Percentiles rank a stretch among this genome's conserved stretches.
These are phyloP conservation scores for Crocinoboletus sp. DNA, from an alignment of 1,284 basidiomycete species.

Conservation along the genomic window DNA sequence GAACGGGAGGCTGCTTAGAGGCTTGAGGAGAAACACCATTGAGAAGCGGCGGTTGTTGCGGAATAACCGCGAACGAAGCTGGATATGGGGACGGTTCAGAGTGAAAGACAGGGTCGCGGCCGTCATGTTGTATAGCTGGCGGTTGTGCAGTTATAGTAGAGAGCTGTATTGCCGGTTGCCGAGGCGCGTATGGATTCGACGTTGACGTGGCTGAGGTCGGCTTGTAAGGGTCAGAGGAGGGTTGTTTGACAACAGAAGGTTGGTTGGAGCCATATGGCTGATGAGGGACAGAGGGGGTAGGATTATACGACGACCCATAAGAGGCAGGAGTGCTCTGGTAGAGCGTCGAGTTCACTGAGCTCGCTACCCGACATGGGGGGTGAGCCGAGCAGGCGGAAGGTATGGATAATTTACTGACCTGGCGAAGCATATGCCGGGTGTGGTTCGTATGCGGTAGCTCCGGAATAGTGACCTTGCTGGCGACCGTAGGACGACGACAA, in stretches of 20 bases:
- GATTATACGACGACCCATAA: constrained; percentile 20
- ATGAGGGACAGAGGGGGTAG: constrained; percentile 10
- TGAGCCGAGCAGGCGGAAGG: constrained; percentile 4
- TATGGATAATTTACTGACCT: constrained; percentile 22
- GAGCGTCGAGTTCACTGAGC: constrained; percentile 15
- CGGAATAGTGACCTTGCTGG: constrained; percentile 28
- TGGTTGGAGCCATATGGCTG: constrained; percentile 17
- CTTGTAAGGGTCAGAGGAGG: constrained; percentile 31
- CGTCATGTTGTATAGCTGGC: constrained; percentile 10
- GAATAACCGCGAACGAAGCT: constrained; percentile 13
- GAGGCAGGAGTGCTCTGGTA: constrained; percentile 11
- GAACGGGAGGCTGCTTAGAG: constrained; percentile 35
- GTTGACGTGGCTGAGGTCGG: constrained; percentile 24
- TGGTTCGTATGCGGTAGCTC: constrained; percentile 24
- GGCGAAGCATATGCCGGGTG: constrained; percentile 11
- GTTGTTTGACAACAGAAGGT: constrained; percentile 12
- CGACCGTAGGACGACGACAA: constrained; percentile 21
- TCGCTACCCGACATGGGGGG: background rate
- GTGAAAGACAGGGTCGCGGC: constrained; percentile 11
- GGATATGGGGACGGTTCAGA: constrained; percentile 25
- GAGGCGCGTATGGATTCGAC: constrained; percentile 13
- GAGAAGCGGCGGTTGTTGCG: constrained; percentile 11
- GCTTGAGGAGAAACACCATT: constrained; percentile 19
- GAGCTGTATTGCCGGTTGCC: constrained; percentile 12
- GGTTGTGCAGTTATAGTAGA: constrained; percentile 21